Base-by-base conservation (phyloP, 768 basidiomycete species). In the Podaxis mareebaensis region DNA sequence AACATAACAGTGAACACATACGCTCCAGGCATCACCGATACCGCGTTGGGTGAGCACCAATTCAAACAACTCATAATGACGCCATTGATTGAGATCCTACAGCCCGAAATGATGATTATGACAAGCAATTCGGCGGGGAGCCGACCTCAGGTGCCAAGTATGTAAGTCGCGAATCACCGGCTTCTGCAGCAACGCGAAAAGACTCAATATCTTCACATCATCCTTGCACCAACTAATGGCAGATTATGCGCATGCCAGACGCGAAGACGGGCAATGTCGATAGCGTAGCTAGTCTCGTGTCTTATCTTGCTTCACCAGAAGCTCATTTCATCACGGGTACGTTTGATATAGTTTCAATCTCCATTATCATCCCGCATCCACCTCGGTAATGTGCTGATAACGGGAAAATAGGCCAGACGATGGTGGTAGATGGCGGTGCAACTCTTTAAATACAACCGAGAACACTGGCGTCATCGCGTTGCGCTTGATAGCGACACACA, bases 1-100 rank as follows among this genome's bases (percentile, higher is more conserved):
- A 69, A 70, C 7, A 82, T 81, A 38, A 80, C 76, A 2, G 79
- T 79, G 13, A 81, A 82, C 36, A 74, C 77, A 1, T 79, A 81
- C 58, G 75, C 77, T 10, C 77, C 78, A 17, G 76, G 79, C 56
- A 33, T 40, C 33, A 54, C 54, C 12, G 40, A 67, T 55, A 67
- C 63, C 4, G n/a, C 51, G 2, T 53, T 64, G 54, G 22, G 58
- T 64, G 46, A n/a, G 46, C 28, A 22, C 17, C 13, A 12, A 53
- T 20, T 49, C 2, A n/a, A 59, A 15, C 11, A 4, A 3, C 11
- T 36, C 3, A 2, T 8, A 28, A n/a, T n/a, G 30, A 1, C n/a
- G 4, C 5, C 44, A 49, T 33, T 20, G 2, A 24, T 10, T 2
- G 7, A 30, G 5, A 1, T n/a, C 3, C 11, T 36, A 59, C 22